Base-by-base conservation (phyloP, 306 rosid genomes). In the Erythrophleum fordii region DNA sequence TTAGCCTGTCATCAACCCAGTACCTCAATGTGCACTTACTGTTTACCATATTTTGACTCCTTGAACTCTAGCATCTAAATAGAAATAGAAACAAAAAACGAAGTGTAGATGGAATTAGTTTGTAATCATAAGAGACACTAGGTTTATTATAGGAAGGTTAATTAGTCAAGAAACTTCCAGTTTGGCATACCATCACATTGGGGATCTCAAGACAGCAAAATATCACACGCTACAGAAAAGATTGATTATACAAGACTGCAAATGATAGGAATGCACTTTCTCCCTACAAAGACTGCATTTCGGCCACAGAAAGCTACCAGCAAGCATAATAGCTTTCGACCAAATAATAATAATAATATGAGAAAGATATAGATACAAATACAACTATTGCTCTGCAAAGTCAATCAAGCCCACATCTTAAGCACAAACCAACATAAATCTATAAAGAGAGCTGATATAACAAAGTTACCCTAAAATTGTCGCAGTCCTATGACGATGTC, bases 301-400 rank as follows among this genome's bases (percentile, higher is more conserved):
- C 75, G 62, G 76, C 84, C 81, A 77, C 61, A 75, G 79, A 75
- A 61, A 35, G 53, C 71, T 82, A 69, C 92, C 87, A 59, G 81
- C 83, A 72, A 79, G 60, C 89, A 89, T 87, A 84, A 84, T 81
- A 84, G 68, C 83, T 82, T 85, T 80, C 85, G 39, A 82, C 87
- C 90, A 42, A 11, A 39, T 45, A 29, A 10, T 37, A 69, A 25
- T 23, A 48, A 2, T 28, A 60, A 53, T n/a, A 44, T 5, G 46
- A 77, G 66, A 41, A 16, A 16, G 35, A 71, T 7, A 71, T 53
- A 41, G 18, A 35, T 31, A 34, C 72, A 71, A 45, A 35, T 29
- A 45, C 58, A 76, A 44, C 41, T 7, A 25, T 17, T n/a, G 66
- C 45, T 41, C 23, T 16, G 53, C 9, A 23, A 61, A 64, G 65